Base-by-base conservation (phyloP, 1,284 basidiomycete genomes). In the Heterobasidion occidentale region DNA sequence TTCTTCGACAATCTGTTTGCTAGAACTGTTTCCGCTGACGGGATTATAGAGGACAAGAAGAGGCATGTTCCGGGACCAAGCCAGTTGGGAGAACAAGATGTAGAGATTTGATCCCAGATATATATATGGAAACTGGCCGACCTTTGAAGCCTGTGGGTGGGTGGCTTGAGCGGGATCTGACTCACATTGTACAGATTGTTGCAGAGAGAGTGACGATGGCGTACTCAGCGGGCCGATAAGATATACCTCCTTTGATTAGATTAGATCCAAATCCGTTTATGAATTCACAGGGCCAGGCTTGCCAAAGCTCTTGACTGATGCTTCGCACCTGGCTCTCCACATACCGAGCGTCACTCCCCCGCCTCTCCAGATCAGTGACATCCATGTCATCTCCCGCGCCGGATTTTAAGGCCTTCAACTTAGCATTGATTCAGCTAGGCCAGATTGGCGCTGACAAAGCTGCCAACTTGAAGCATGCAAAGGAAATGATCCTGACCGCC, bases 381-480 rank as follows among this genome's bases (percentile, higher is more conserved):
- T 34, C 46, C 4, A 61, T 61, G 57, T 56, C 61, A 11, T 48
- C 56, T 5, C 46, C 64, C 14, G 57, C 68, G 1, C 78, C 80
- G 2, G 53, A 67, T 1, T 77, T 90, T 69, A 86, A 82, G 63
- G 79, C 84, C 3, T 96, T 97, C 72, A 87, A 78, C 33, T 79
- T 98, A 56, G 91, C 93, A 0, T 77, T 97, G 53, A 82, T 96
- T 56, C 94, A 98, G 69, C 80, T 98, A 9, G 90, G 90, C 17
- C 77, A 77, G 55, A 74, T 91, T 27, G 77, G 81, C 19, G 63
- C 78, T 1, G 80, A 85, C 72, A 97, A 97, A 73, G 61, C 76
- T 93, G 69, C 66, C n/a, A 73, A 96, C 70, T 76, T 97, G 57
- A 77, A 75, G 50, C 87, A 92, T 79, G 94, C 94, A 7, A 76